A percentile compares a stretch with the other conserved stretches of the same genome.
Conservation (phyloP, 129 eudicot species). For the Mikania micrantha region DNA sequence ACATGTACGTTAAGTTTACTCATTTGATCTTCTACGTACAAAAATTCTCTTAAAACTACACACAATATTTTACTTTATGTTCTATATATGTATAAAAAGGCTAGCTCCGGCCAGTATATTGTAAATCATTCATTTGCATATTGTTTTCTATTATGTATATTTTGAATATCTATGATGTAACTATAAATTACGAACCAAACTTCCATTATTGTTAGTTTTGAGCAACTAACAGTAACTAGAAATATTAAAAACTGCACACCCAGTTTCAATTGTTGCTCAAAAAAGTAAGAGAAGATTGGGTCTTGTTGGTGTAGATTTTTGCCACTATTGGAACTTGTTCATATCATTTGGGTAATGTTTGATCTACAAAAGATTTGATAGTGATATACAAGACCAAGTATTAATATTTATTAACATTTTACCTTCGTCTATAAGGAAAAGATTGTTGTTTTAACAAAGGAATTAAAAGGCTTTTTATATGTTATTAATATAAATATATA, state of each 20-base stretch:
- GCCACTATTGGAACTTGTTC: slow-evolving; percentile 3
- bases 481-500: no score
- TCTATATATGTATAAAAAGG: neutral
- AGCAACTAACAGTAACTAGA: slow-evolving; percentile 23
- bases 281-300: slow-evolving; percentile 8
- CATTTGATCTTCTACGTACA: no score
- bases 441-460: no score
- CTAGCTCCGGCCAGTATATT: no score
- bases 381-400: slow-evolving; percentile 13
- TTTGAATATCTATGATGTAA: neutral
- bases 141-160: neutral
- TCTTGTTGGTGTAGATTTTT: slow-evolving; percentile 26
- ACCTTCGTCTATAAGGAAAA: neutral
- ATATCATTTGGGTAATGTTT: slow-evolving; percentile 12
- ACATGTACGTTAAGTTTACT: no score
- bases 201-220: slow-evolving; percentile 3
- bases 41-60: no score
- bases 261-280: slow-evolving; percentile 10
- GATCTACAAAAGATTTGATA: slow-evolving; percentile 28
- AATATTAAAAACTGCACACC: slow-evolving; percentile 3
- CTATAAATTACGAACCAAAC: slow-evolving; percentile 9
- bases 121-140: neutral
- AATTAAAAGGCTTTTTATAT: no score
- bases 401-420: neutral
- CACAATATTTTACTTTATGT: neutral